Base-by-base conservation (phyloP, 768 basidiomycete species). In the Agrocybe pediades region DNA sequence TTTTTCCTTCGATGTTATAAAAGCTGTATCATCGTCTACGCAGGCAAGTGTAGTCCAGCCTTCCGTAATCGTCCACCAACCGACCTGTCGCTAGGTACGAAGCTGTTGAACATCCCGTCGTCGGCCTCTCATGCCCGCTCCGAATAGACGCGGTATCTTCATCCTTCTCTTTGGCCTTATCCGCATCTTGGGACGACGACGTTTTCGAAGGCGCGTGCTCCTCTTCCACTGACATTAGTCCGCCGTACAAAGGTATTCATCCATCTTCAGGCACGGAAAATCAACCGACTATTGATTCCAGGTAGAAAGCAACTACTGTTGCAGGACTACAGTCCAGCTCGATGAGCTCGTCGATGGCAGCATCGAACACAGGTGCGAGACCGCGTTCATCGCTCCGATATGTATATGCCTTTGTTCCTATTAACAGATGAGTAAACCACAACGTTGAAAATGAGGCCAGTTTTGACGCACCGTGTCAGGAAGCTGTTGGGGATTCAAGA, bases 241-340 rank as follows among this genome's bases (percentile, higher is more conserved):
- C 96, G 4, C 93, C 95, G 65, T 91, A 97, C 2, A 95, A 71
- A 5, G 79, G 74, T 63, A 96, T 87, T 90, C 93, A 95, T 6
- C 76, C 72, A 1, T 87, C 86, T 41, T 72, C 79, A 9, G 86
- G 82, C 0, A 88, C 82, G 5, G 85, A 76, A 7, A 98, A 70
- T 26, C 90, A 79, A 6, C 96, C 96, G 1, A 92, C 81, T 2
- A 98, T 82, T 11, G 77, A 76, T 29, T 89, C 84, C 0, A 92
- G 90, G 68, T 92, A 99, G 5, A 98, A 73, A 1, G 95, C 88
- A 19, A 98, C 80, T 2, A 99, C 92, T 64, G 95, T 93, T 0
- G 95, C 92, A 0, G 97, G 97, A 63, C 95, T 95, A 60, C 94
- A 76, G 59, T 98, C 88, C 39, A 96, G 85, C 39, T 88, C 84